phyloP scores from a whole-genome alignment of 2,329 filamentous ascomycete genomes.

The Claviceps fusiformis region DNA sequence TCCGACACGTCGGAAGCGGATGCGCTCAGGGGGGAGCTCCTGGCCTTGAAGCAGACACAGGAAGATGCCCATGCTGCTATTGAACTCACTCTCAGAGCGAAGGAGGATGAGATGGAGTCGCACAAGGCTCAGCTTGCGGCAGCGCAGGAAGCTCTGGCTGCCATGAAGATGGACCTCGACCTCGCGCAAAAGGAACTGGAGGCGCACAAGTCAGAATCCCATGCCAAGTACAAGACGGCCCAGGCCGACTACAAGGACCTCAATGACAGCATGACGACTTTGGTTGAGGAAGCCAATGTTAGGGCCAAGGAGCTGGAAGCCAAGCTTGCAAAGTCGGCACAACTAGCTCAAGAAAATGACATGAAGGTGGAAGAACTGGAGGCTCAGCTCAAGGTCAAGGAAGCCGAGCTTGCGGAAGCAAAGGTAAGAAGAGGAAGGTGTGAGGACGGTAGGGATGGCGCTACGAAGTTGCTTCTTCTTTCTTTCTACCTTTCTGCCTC shows the following conservation, averaged over 20 bases:
- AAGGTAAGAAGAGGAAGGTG: slow-evolving; percentile 27
- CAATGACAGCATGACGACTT: slow-evolving; percentile 46
- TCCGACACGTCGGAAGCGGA: slow-evolving; percentile 42
- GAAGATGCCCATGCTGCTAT: slow-evolving; percentile 27
- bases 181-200: slow-evolving; percentile 40
- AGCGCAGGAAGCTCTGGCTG: slow-evolving; percentile 20
- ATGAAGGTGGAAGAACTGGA: slow-evolving; percentile 36
- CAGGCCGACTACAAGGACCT: slow-evolving; percentile 49
- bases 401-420: slow-evolving; percentile 49
- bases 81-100: slow-evolving; percentile 20
- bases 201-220: slow-evolving; percentile 35
- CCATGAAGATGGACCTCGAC: slow-evolving; percentile 28
- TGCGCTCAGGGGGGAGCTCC: slow-evolving; percentile 35
- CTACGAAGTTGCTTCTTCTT: neutral
- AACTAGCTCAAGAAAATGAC: slow-evolving; percentile 32
- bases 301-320: slow-evolving; percentile 39
- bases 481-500: neutral
- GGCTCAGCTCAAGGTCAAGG: slow-evolving; percentile 47
- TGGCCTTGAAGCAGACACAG: slow-evolving; percentile 31
- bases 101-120: slow-evolving; percentile 23
- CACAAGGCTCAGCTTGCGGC: slow-evolving; percentile 20
- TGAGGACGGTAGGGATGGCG: neutral
- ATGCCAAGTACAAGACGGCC: slow-evolving; percentile 39
- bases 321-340: slow-evolving; percentile 31
- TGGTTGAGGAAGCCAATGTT: slow-evolving; percentile 44